A percentile compares a stretch with the other conserved stretches of the same genome.
Evolutionary conservation across 202 grass and related monocot genomes (phyloP).

Genomic region (Bolboschoenoplectus hybrid): DNA sequence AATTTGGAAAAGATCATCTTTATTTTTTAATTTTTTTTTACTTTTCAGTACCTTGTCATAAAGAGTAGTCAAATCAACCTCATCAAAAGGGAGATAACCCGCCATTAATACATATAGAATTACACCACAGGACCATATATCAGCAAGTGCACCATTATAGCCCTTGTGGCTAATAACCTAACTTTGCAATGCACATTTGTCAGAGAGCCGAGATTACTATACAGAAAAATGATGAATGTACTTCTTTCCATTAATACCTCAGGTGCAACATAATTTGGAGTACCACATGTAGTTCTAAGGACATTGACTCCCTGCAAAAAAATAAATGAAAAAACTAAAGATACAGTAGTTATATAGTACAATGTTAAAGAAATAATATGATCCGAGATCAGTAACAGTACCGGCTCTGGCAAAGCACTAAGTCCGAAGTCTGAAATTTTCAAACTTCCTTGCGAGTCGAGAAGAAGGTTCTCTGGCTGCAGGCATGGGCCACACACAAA

Average conservation of each 20-base stretch:
- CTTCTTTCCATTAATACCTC: constrained; percentile 55
- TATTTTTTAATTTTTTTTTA: background rate
- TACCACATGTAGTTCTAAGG: constrained; percentile 92
- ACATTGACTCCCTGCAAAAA: constrained; percentile 68
- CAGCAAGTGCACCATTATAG: constrained; percentile 94
- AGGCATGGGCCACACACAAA: constrained; percentile 32
- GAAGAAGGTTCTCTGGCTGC: constrained; percentile 98
- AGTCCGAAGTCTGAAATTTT: constrained; percentile 99
- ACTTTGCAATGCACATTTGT: constrained; percentile 28
- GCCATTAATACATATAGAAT: constrained; percentile 94
- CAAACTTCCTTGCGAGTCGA: constrained; percentile 93
- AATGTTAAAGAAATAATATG: background rate
- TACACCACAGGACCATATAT: constrained; percentile 98
- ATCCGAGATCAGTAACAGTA: constrained; percentile 44
- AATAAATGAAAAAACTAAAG: constrained; percentile 40
- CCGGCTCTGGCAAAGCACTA: constrained; percentile 85
- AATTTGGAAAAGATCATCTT: background rate
- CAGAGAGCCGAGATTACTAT: constrained; percentile 26
- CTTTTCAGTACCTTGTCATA: constrained; percentile 72
- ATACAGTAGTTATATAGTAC: background rate
- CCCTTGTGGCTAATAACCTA: constrained; percentile 97
- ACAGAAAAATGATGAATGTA: constrained; percentile 36
- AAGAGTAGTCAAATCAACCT: constrained; percentile 93
- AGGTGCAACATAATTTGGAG: constrained; percentile 98
- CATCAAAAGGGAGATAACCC: constrained; percentile 99